phyloP scores from a whole-genome alignment of 176 grass and related monocot species.

The Neostapfia colusana region DNA sequence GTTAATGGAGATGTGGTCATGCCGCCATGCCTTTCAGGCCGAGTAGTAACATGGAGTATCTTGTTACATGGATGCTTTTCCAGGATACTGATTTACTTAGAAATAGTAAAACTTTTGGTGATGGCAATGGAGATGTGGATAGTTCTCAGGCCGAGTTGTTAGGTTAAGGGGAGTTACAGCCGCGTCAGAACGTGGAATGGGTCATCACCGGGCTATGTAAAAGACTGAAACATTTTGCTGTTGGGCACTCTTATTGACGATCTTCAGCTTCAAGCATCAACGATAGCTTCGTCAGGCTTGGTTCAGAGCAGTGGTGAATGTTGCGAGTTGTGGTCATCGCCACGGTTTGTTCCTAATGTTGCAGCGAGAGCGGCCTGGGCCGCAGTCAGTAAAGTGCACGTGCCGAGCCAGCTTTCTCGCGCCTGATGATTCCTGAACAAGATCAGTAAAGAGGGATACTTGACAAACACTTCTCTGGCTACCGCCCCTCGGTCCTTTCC shows the following conservation, averaged over 20 bases:
- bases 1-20: neutral
- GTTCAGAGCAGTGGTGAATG: neutral
- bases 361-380: neutral
- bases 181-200: too few relatives aligned
- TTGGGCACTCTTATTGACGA: neutral
- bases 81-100: too few relatives aligned
- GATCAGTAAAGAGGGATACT: neutral
- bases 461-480: neutral
- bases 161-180: too few relatives aligned
- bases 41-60: too few relatives aligned
- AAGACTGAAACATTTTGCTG: neutral
- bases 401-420: conserved; percentile 10
- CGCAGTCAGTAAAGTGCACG: conserved; percentile 2
- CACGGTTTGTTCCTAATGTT: neutral
- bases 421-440: neutral
- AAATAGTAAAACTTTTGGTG: too few relatives aligned
- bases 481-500: neutral
- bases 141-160: too few relatives aligned
- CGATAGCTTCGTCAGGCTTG: neutral
- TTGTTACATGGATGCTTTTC: too few relatives aligned
- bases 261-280: neutral
- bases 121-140: too few relatives aligned
- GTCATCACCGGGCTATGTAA: neutral
- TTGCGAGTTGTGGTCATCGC: neutral
- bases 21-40: neutral